Conservation (phyloP, 2,329 filamentous ascomycete species). For the Stemphylium vesicarium region DNA sequence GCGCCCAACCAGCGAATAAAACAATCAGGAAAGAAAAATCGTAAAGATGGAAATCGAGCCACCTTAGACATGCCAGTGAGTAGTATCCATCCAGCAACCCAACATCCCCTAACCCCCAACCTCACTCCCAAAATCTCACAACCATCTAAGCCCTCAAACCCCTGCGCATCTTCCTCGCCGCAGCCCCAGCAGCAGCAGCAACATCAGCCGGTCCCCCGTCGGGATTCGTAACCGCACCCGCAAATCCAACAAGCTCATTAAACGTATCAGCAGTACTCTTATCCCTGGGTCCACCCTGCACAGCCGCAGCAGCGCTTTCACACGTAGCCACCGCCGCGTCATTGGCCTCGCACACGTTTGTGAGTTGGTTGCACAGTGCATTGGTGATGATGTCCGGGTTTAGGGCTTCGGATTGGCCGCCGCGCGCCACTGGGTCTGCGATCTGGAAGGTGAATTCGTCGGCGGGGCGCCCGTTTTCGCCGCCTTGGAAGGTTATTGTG, state of each 20-base stretch:
- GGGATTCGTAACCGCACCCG: slow-evolving; percentile 42
- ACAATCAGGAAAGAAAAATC: too few relatives aligned
- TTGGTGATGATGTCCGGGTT: slow-evolving; percentile 78
- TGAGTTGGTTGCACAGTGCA: slow-evolving; percentile 72
- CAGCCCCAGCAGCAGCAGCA: slow-evolving; percentile 26
- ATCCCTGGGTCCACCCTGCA: slow-evolving; percentile 54
- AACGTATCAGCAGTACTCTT: slow-evolving; percentile 51
- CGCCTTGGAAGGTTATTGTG: slow-evolving; percentile 67
- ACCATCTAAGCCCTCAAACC: slow-evolving; percentile 21
- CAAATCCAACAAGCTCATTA: slow-evolving; percentile 50
- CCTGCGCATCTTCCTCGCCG: slow-evolving; percentile 29
- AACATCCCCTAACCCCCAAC: background rate
- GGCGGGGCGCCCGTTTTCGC: slow-evolving; percentile 58
- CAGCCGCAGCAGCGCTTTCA: slow-evolving; percentile 59
- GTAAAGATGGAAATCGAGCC: too few relatives aligned
- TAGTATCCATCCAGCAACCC: background rate
- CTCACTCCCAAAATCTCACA: background rate
- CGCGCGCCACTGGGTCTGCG: slow-evolving; percentile 64
- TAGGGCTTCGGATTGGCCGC: slow-evolving; percentile 70
- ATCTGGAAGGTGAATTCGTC: slow-evolving; percentile 73
- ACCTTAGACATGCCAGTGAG: too few relatives aligned
- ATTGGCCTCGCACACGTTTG: slow-evolving; percentile 70
- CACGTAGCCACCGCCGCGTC: slow-evolving; percentile 64
- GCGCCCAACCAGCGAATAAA: too few relatives aligned
- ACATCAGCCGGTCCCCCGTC: slow-evolving; percentile 36